Evolutionary conservation across 805 yeast species (phyloP).

Genomic region (Schwanniomyces pseudopolymorphus): DNA sequence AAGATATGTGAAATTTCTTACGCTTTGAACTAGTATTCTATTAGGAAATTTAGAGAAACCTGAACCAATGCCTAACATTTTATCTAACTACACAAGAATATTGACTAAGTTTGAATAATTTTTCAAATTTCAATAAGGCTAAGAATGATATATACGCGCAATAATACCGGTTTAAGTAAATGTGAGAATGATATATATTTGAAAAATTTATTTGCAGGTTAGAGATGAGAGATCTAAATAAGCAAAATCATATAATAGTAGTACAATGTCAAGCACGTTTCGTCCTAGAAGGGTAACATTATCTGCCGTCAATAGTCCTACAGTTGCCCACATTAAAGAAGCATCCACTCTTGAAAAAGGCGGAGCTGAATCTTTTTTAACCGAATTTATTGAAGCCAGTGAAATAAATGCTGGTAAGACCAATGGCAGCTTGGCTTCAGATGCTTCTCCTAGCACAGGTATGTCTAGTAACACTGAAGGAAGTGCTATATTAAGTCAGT

Average conservation of each 20-base stretch:
- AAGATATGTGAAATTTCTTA: constrained; percentile 5
- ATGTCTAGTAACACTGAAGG: constrained; percentile 30
- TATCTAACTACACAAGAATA: not conserved
- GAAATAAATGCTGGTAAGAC: constrained; percentile 28
- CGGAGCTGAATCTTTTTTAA: constrained; percentile 47
- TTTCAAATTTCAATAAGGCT: not conserved
- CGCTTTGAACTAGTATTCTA: constrained; percentile 1
- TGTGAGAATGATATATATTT: not conserved
- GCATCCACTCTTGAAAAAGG: constrained; percentile 30
- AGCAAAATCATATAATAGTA: not conserved
- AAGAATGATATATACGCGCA: not conserved
- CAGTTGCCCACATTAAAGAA: constrained; percentile 33
- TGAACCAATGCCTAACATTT: not conserved
- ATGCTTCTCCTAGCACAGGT: constrained; percentile 23
- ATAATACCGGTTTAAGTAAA: not conserved
- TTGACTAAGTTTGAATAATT: not conserved
- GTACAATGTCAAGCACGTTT: constrained; percentile 14
- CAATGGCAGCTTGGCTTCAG: constrained; percentile 23
- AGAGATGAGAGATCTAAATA: not conserved
- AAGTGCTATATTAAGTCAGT: constrained; percentile 54
- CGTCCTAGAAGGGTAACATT: constrained; percentile 43
- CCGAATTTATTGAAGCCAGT: constrained; percentile 42
- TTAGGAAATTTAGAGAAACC: not conserved
- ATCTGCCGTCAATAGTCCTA: constrained; percentile 50
- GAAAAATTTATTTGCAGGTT: not conserved